Base-by-base conservation (phyloP, 805 yeast genomes). In the Saccharomycopsis oosterbeekiorum region DNA sequence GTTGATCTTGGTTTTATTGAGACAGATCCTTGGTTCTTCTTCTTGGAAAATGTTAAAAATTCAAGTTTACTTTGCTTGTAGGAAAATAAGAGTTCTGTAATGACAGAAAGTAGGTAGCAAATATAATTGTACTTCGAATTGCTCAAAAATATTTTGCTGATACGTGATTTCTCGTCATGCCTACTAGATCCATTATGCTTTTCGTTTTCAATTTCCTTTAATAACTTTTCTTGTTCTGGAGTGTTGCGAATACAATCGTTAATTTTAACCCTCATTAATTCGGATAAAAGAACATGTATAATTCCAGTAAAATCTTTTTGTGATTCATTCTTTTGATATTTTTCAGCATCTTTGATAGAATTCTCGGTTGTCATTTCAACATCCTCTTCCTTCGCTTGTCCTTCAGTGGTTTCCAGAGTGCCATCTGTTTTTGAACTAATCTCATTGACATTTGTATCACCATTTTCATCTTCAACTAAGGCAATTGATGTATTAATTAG, bases 21-120 rank as follows among this genome's bases (percentile, higher is more conserved):
- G 14, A 75, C 81, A 1, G 56, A 2, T 61, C 58, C 15, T 41
- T 64, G 61, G 68, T 68, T 59, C 68, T 60, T 63, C 69, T 84
- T 84, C 75, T 84, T 86, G 1, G 93, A 84, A 66, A 82, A 92
- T 0, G 93, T 84, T 61, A 91, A 74, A 67, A 92, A 87, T 67
- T 91, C 97, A 57, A 88, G 78, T 70, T 92, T 92, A 58, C 91
- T 82, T 64, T 84, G 85, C 64, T 85, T 86, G 70, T 91, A 92
- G 1, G 97, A 88, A 1, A 85, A 81, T 8, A 92, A 71, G 8
- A 90, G 73, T 66, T 92, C 97, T 0, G 84, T 79, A 47, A 91
- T 71, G 0, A 83, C 73, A 65, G 84, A 88, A 47, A 92, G 73
- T 56, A 92, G 71, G 70, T 85, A 91, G 54, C 85, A 79, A 62